Base-by-base conservation (phyloP, 2,329 filamentous ascomycete species). In the Curvularia spicifera region DNA sequence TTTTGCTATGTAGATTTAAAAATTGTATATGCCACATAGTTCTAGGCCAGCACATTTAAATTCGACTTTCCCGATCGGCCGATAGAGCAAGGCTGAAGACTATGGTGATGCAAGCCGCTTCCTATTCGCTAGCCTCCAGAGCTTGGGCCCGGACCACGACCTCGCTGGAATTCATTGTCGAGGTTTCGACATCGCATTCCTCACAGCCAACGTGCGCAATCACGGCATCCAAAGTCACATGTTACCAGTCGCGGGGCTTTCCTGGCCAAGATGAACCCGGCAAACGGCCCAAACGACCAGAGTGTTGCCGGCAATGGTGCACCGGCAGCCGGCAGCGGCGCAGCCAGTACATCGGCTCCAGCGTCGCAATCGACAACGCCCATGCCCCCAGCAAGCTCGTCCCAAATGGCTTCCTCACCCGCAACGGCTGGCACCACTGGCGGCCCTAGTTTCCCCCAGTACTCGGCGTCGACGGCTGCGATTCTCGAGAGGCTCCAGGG, bases 381-480 rank as follows among this genome's bases (percentile, higher is more conserved):
- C 53, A 62, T 57, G 28, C 48, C 68, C n/a, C 53, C 67, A 37
- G 60, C 70, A 53, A 71, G 69, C 67, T 64, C 71, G 51, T 65
- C 71, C 39, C 70, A 73, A 49, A 68, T 70, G 57, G 61, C 69
- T 12, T 64, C 57, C 8, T 63, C 70, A n/a, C 49, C 70, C 24
- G 50, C 61, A n/a, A 68, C 63, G 26, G 59, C 51, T 28, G 46
- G 55, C 26, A 52, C 58, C 9, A 45, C 61, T 7, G 58, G 57
- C 13, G 58, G 56, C 12, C 55, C 72, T 13, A 65, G 53, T 46
- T 75, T 73, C 40, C 66, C 69, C 7, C 67, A 74, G 39, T 77
- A 73, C 53, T 78, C 75, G 7, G 71, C 78, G 5, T 73, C 78
- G 9, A 80, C 78, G 3, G 75, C 78, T 15, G 76, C 78, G 33